Percentiles rank a stretch among this genome's conserved stretches.
Evolutionary conservation across 345 rosid species (phyloP).

Genomic region (Pistacia atlantica): DNA sequence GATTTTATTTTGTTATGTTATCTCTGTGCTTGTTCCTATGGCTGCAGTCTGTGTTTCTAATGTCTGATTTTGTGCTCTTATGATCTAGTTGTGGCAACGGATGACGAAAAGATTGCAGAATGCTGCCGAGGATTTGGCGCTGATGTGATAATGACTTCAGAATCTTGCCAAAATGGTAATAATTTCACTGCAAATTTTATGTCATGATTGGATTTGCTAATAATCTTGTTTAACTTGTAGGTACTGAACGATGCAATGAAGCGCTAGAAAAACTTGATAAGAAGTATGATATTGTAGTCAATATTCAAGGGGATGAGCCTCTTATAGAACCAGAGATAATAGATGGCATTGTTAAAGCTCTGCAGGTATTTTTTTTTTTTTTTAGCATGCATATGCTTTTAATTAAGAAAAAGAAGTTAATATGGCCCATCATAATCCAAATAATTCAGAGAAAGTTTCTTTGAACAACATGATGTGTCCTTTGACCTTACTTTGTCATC

Average conservation of each 20-base stretch:
- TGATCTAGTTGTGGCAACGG: slow-evolving; percentile 86
- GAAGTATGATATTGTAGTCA: slow-evolving; percentile 87
- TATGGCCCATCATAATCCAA: background rate
- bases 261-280: slow-evolving; percentile 83
- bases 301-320: slow-evolving; percentile 98
- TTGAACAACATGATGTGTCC: background rate
- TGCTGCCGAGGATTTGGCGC: slow-evolving; percentile 97
- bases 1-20: background rate
- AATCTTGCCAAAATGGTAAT: slow-evolving; percentile 89
- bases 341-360: slow-evolving; percentile 89
- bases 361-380: slow-evolving; percentile 56
- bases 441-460: background rate
- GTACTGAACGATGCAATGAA: slow-evolving; percentile 89
- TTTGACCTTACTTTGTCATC: background rate
- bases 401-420: too few relatives aligned
- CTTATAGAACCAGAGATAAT: slow-evolving; percentile 94
- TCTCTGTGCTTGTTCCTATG: background rate
- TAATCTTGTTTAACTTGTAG: slow-evolving; percentile 35
- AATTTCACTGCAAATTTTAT: background rate
- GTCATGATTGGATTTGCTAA: slow-evolving; percentile 9
- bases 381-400: background rate
- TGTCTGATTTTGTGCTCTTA: background rate
- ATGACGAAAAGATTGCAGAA: slow-evolving; percentile 87
- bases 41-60: background rate
- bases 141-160: slow-evolving; percentile 95